Evolutionary conservation across 2,329 filamentous ascomycete species (phyloP).

Genomic region (Talaromyces sp.): DNA sequence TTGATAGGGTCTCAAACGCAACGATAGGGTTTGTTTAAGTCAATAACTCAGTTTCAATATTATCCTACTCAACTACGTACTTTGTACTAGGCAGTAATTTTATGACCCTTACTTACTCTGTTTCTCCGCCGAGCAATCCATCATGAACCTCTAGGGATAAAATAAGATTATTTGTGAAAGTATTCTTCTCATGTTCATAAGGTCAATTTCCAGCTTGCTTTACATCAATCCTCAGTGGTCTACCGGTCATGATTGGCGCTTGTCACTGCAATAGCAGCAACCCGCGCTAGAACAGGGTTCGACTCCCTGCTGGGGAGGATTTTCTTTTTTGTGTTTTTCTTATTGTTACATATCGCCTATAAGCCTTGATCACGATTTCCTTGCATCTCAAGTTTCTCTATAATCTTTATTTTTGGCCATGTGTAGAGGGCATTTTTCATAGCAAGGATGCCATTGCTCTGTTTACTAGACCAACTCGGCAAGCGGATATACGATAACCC

Average conservation of each 20-base stretch:
- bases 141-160: no score
- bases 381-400: neutral
- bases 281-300: slow-evolving; percentile 6
- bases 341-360: neutral
- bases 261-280: slow-evolving; percentile 6
- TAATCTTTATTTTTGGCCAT: neutral
- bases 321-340: neutral
- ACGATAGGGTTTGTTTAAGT: neutral
- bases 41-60: neutral
- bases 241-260: slow-evolving; percentile 4
- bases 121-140: no score
- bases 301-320: slow-evolving; percentile 5
- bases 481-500: slow-evolving; percentile 14
- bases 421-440: neutral
- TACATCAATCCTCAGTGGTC: slow-evolving; percentile 3
- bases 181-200: neutral
- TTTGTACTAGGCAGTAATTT: neutral
- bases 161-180: neutral
- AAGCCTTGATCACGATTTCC: neutral
- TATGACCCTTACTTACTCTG: neutral
- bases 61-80: neutral
- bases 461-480: neutral
- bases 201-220: accelerated
- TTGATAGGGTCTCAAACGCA: neutral
- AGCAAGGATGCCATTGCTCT: neutral